phyloP scores from a whole-genome alignment of 1,139 yeast genomes.

The Candida sp. region DNA sequence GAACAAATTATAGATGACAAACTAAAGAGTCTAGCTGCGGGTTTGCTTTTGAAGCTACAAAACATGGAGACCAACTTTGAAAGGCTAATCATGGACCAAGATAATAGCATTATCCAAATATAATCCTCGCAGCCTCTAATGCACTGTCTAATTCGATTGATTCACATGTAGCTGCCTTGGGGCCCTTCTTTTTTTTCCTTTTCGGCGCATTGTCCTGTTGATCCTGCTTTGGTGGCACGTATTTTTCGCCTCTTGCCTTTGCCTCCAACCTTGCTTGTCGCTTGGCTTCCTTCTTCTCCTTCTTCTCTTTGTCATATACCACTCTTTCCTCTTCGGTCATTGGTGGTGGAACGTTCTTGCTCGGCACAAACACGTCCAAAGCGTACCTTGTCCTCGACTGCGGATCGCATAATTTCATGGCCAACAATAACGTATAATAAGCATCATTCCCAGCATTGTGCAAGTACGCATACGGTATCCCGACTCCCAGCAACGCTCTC shows the following conservation, averaged over 20 bases:
- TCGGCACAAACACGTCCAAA: conserved; percentile 22
- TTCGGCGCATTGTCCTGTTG: background rate
- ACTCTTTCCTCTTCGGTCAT: conserved; percentile 11
- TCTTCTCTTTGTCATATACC: conserved; percentile 7
- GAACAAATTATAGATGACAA: conserved; percentile 48
- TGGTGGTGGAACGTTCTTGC: background rate
- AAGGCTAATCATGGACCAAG: conserved; percentile 19
- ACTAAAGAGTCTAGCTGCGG: conserved; percentile 54
- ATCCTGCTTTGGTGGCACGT: background rate
- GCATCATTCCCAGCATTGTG: conserved; percentile 92
- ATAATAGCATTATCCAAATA: conserved; percentile 15
- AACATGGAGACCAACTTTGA: conserved; percentile 22
- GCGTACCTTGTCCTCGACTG: conserved; percentile 42
- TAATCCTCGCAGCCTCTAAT: background rate
- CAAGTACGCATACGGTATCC: conserved; percentile 66
- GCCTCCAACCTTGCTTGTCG: conserved; percentile 4
- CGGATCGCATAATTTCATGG: conserved; percentile 67
- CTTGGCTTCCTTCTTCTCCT: conserved; percentile 1
- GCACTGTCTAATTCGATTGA: conserved; percentile 3
- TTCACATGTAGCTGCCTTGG: conserved; percentile 1
- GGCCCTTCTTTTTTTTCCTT: background rate
- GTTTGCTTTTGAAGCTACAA: conserved; percentile 44
- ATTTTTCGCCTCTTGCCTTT: background rate
- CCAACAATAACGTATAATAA: conserved; percentile 65
- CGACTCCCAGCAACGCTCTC: conserved; percentile 51